Base-by-base conservation (phyloP, 345 rosid species). In the Populus nigra region DNA sequence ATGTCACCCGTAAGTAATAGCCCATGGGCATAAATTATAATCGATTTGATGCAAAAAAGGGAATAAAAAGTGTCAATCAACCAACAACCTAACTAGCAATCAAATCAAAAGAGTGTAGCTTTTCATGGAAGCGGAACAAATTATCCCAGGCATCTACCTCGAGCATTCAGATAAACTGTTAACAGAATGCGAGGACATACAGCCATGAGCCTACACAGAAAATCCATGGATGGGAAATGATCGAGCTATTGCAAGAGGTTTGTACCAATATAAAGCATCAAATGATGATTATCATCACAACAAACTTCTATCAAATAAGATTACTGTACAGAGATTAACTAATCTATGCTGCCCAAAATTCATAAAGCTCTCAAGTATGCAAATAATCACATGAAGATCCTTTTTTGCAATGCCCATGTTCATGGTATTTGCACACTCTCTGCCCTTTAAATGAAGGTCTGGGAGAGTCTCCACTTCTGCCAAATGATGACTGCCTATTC, bases 361-460 rank as follows among this genome's bases (percentile, higher is more conserved):
- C 66, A 69, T 74, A 69, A 71, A 41, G 20, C 38, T 35, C 76
- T 85, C 80, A 89, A 75, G 84, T 79, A 85, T 91, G 94, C 73
- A 88, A 76, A 82, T 86, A 92, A 83, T 88, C 90, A 85, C 97
- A 92, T 15, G 87, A 78, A 35, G 97, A 83, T 59, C 95, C 97
- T 82, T 90, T 93, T 85, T 84, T 89, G 83, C 97, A 91, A 71
- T 85, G 86, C 65, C 97, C 96, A 61, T 43, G 83, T 84, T 89
- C 91, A 18, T 85, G 88, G 81, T 31, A 89, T 76, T 81, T 87
- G 86, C 93, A 89, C 50, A 88, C 84, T 81, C 91, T 86, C 76
- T 92, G 94, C 62, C 90, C 92, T 84, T 82, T 86, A 59, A 77
- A 75, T 9, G 84, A 73, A 16, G 84, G 75, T 71, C 88, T 79